These are phyloP conservation scores for Plantago coronopus DNA, from an alignment of 305 asterid species.

Conservation along the genomic window DNA sequence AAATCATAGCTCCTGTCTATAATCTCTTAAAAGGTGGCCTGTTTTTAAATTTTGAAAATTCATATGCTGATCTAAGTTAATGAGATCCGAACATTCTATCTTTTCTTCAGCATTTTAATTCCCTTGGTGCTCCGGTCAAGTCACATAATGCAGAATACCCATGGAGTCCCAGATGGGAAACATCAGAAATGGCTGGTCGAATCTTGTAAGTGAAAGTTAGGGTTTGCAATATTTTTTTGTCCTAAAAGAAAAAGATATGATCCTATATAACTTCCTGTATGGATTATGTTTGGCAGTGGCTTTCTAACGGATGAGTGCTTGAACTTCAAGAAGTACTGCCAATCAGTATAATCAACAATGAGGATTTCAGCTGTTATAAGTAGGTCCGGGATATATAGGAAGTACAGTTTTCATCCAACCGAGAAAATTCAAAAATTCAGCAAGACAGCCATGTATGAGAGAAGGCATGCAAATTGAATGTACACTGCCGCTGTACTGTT, in stretches of 20 bases:
- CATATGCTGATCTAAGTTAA: slow-evolving; percentile 11
- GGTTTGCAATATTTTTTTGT: background rate
- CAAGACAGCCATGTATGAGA: too few relatives aligned
- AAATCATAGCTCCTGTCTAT: too few relatives aligned
- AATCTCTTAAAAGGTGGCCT: too few relatives aligned
- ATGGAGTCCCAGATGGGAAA: slow-evolving; percentile 94
- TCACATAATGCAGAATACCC: slow-evolving; percentile 59
- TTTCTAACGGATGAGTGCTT: slow-evolving; percentile 71
- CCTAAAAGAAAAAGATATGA: background rate
- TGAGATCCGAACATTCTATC: slow-evolving; percentile 6
- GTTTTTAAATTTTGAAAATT: background rate
- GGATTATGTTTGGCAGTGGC: slow-evolving; percentile 46
- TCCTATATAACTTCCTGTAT: slow-evolving; percentile 1
- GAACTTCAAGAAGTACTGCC: slow-evolving; percentile 97
- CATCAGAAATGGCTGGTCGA: slow-evolving; percentile 71
- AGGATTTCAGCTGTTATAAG: background rate
- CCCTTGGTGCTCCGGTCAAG: slow-evolving; percentile 58
- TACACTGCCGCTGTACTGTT: too few relatives aligned
- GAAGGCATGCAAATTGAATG: too few relatives aligned
- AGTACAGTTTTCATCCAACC: too few relatives aligned
- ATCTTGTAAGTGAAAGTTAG: slow-evolving; percentile 68
- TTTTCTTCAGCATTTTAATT: slow-evolving; percentile 57
- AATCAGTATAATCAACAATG: slow-evolving; percentile 54
- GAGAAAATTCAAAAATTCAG: too few relatives aligned
- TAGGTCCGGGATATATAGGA: too few relatives aligned